Conservation (phyloP, 192 early-diverging fungal genomes). For the Ambispora gerdemannii region DNA sequence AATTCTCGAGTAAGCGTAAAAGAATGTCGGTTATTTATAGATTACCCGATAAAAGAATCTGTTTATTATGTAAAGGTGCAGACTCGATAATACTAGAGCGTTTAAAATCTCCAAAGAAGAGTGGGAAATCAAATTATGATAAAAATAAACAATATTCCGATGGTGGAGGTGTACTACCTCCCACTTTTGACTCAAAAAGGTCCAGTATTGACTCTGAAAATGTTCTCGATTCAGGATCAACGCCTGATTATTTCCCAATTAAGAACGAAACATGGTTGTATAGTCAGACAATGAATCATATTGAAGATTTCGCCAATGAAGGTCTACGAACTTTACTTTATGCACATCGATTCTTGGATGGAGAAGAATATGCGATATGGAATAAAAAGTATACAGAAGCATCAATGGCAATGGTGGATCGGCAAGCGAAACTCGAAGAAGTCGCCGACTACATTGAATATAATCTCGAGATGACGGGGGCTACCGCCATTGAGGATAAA, state of each 20-base stretch:
- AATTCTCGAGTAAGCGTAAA: slow-evolving; percentile 85
- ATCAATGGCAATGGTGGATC: slow-evolving; percentile 58
- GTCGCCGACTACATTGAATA: slow-evolving; percentile 73
- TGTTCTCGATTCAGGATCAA: slow-evolving; percentile 35
- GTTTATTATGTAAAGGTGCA: slow-evolving; percentile 86
- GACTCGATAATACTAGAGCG: slow-evolving; percentile 82
- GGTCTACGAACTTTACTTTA: slow-evolving; percentile 84
- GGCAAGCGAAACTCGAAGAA: slow-evolving; percentile 52
- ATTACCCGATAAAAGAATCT: slow-evolving; percentile 69
- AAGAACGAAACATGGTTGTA: slow-evolving; percentile 53
- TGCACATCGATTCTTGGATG: slow-evolving; percentile 61
- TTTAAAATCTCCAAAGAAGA: slow-evolving; percentile 39
- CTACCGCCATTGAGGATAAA: slow-evolving; percentile 89
- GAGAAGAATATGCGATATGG: slow-evolving; percentile 68
- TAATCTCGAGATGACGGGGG: slow-evolving; percentile 72
- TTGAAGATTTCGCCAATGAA: slow-evolving; percentile 68
- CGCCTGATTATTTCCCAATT: slow-evolving; percentile 32
- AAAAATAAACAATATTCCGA: slow-evolving; percentile 29
- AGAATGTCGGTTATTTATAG: slow-evolving; percentile 82
- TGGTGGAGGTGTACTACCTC: slow-evolving; percentile 12
- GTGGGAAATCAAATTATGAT: slow-evolving; percentile 30
- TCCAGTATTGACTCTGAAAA: slow-evolving; percentile 31
- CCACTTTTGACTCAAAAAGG: slow-evolving; percentile 29
- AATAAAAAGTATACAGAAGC: slow-evolving; percentile 67
- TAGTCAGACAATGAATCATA: slow-evolving; percentile 57